Base-by-base conservation (phyloP, 2,329 filamentous ascomycete genomes). In the Xylariaceae sp. region DNA sequence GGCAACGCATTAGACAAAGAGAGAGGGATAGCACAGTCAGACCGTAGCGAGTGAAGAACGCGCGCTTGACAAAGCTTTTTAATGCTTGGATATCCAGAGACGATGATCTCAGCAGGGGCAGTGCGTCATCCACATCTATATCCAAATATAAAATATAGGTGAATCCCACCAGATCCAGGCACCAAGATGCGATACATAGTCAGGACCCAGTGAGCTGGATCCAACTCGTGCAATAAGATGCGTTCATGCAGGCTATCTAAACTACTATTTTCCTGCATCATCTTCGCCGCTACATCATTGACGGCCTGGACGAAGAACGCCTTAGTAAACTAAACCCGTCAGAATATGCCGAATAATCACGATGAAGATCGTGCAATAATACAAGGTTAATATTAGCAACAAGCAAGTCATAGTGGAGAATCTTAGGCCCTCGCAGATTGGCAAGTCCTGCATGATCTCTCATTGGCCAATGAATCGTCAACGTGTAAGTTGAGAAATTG, bases 391-490 rank as follows among this genome's bases (percentile, higher is more conserved):
- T 4, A 26, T 26, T n/a, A 26, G 20, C n/a, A 26, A 20, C n/a
- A 50, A 47, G 37, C 20, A 19, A 40, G 7, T 37, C 9, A 10
- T 14, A 16, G 29, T 26, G 48, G 50, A 40, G 40, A 57, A 41
- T n/a, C n/a, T n/a, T n/a, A n/a, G n/a, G 12, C 37, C 45, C 44
- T 51, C 42, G 41, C 19, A 23, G 44, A 20, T 50, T 51, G 21
- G 54, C 16, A 32, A 20, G n/a, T 32, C 20, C 43, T 19, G 9
- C 20, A 43, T 16, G 20, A 2, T 32, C 44, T 32, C 20, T 50
- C 57, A 57, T 60, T 57, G 40, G 20, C 65, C 61, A 67, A 64
- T 65, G 14, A 48, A 64, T 60, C 32, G 18, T 47, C 55, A 66
- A 66, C 64, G 64, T 65, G 32, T 37, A 50, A 43, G 18, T 18